Conservation (phyloP, 352 stramenopile genomes). For the Aphanomyces euteiches region DNA sequence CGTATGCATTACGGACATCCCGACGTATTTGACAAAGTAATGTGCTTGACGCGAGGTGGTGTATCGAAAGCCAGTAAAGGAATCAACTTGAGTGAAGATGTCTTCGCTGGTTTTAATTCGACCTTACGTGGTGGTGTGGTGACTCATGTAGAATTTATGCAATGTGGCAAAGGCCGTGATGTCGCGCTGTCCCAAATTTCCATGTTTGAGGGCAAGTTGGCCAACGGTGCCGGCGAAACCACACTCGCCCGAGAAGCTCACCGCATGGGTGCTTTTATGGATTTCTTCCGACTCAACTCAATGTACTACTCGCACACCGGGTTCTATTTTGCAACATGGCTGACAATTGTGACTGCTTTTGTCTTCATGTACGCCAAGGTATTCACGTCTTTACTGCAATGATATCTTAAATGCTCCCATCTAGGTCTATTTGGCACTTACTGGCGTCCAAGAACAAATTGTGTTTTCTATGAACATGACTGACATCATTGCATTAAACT, state of each 20-base stretch:
- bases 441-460: slow-evolving; percentile 62
- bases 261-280: slow-evolving; percentile 75
- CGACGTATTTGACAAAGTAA: slow-evolving; percentile 78
- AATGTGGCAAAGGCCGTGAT: slow-evolving; percentile 78
- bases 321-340: slow-evolving; percentile 80
- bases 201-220: slow-evolving; percentile 76
- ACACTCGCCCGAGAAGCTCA: slow-evolving; percentile 66
- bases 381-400: not conserved
- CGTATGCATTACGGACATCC: slow-evolving; percentile 82
- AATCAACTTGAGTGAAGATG: slow-evolving; percentile 80
- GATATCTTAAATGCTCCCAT: slow-evolving; percentile 3
- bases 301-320: slow-evolving; percentile 84
- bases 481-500: slow-evolving; percentile 52
- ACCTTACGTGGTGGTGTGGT: slow-evolving; percentile 62
- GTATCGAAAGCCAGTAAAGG: slow-evolving; percentile 75
- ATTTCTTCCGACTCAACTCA: slow-evolving; percentile 78
- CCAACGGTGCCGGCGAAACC: slow-evolving; percentile 70
- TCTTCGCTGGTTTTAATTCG: slow-evolving; percentile 74
- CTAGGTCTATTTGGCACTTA: slow-evolving; percentile 60
- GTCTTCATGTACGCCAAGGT: slow-evolving; percentile 80
- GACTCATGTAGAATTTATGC: slow-evolving; percentile 75
- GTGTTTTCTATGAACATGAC: slow-evolving; percentile 65
- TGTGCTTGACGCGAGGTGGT: slow-evolving; percentile 61
- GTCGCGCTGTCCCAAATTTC: slow-evolving; percentile 75
- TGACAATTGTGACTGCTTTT: slow-evolving; percentile 78